Evolutionary conservation across 1,139 yeast species (phyloP).

Genomic region (Saccharomyces pastorianus): DNA sequence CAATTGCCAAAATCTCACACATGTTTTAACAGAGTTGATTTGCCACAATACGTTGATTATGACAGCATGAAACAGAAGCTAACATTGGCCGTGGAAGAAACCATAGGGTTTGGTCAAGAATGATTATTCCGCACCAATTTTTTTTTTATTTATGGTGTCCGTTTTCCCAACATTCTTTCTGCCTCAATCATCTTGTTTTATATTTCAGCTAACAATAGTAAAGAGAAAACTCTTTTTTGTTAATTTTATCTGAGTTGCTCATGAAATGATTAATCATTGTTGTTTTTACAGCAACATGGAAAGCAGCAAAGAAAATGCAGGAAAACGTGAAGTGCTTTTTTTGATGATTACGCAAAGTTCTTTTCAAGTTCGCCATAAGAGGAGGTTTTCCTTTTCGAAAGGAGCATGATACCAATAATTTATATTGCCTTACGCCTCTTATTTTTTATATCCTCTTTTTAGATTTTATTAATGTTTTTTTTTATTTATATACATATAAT

Average conservation of each 20-base stretch:
- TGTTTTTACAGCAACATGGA: background rate
- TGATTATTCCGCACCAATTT: conserved; percentile 27
- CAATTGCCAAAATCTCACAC: conserved; percentile 96
- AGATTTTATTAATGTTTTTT: background rate
- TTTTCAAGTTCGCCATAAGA: background rate
- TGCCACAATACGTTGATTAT: conserved; percentile 73
- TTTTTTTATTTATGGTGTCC: background rate
- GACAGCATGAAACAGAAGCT: conserved; percentile 73
- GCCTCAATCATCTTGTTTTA: background rate
- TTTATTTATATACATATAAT: background rate
- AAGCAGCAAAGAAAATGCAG: background rate
- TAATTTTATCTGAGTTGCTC: background rate
- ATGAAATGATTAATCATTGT: background rate
- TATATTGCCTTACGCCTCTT: background rate
- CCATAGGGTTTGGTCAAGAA: conserved; percentile 96
- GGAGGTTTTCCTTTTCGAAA: background rate
- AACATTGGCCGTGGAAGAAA: conserved; percentile 84
- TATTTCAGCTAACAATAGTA: background rate
- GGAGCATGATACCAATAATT: background rate
- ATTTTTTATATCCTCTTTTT: background rate
- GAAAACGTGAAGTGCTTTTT: background rate
- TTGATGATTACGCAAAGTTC: background rate
- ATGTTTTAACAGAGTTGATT: conserved; percentile 87
- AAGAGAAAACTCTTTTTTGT: background rate
- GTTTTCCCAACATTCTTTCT: background rate